Evolutionary conservation across 768 basidiomycete species (phyloP), one percentile per base, ranked within the genome.

Genomic region (Termitomyces sp.): DNA sequence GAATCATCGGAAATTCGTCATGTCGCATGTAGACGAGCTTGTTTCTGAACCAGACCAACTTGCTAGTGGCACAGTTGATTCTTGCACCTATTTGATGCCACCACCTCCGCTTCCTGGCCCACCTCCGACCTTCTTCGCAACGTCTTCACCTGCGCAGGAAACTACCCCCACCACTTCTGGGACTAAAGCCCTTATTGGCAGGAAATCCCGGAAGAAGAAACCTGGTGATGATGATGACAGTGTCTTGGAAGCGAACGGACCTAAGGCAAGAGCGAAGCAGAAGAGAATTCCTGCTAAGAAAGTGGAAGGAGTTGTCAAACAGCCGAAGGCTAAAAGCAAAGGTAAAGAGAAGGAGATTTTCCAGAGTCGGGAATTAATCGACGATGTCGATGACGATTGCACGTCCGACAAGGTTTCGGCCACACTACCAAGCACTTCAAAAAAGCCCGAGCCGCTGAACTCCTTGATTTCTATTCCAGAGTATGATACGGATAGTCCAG

Each of bases 121-220:
- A 5, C 80, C 80, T 33, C 72, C 74, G 3, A 76, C 76, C 18
- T 81, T 79, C 64, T 81, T 81, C 42, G 77, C 78, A 12, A 68
- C 73, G 4, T 75, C 81, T 7, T 76, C 79, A 0, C 61, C 70
- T 18, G 65, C 70, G 33, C 22, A 28, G 2, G 37, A 62, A 36
- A 15, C 15, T 4, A 44, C 24, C 24, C 28, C 37, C 9, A 42
- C 22, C 4, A 24, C 44, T 24, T 33, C 52, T 24, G 31, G 6
- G 8, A 58, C 29, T 31, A 56, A 57, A 57, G 24, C 37, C 16
- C 26, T 37, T 37, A 41, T 34, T 29, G 16, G 55, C 13, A 58
- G 48, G 37, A 65, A 65, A 55, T n/a, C 56, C 15, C 59, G 65
- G 4, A 66, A 63, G 50, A 68, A 66, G 60, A 56, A 56, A 52